phyloP scores from a whole-genome alignment of 73 alveolate genomes.

The Tetrahymena malaccensis region DNA sequence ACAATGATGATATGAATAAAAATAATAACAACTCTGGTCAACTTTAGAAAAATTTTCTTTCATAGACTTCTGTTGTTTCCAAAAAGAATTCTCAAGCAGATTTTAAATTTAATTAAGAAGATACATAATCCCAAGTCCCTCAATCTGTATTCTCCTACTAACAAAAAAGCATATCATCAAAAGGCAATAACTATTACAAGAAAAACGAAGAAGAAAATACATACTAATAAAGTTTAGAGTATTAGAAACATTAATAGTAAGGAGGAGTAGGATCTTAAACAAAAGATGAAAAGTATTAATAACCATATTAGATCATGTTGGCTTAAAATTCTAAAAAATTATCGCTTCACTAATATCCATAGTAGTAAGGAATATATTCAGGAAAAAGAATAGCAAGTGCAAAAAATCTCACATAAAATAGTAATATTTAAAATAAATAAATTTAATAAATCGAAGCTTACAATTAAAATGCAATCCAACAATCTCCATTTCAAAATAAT shows the following conservation, averaged over 20 bases:
- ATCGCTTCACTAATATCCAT: not conserved
- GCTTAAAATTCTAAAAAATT: not conserved
- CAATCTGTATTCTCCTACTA: not conserved
- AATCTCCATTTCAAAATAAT: not conserved
- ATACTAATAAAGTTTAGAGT: not conserved
- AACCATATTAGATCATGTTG: not conserved
- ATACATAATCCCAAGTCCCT: not conserved
- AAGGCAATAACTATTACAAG: not conserved
- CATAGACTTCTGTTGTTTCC: not conserved
- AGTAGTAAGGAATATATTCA: not conserved
- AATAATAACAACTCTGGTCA: too few relatives aligned
- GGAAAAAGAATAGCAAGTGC: not conserved
- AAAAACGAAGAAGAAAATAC: not conserved
- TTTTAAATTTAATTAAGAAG: not conserved
- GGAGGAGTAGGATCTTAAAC: not conserved
- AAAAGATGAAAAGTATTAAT: not conserved
- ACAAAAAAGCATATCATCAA: not conserved
- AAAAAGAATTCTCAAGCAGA: not conserved
- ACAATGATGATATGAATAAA: not conserved
- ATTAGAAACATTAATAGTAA: not conserved
- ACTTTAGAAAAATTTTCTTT: not conserved
- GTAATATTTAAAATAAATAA: too few relatives aligned
- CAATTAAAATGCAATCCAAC: not conserved
- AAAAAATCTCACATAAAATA: not conserved
- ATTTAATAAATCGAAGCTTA: not conserved